A percentile compares a stretch with the other conserved stretches of the same genome.
Conservation (phyloP, 2,329 filamentous ascomycete genomes). For the Helminthosporium solani region DNA sequence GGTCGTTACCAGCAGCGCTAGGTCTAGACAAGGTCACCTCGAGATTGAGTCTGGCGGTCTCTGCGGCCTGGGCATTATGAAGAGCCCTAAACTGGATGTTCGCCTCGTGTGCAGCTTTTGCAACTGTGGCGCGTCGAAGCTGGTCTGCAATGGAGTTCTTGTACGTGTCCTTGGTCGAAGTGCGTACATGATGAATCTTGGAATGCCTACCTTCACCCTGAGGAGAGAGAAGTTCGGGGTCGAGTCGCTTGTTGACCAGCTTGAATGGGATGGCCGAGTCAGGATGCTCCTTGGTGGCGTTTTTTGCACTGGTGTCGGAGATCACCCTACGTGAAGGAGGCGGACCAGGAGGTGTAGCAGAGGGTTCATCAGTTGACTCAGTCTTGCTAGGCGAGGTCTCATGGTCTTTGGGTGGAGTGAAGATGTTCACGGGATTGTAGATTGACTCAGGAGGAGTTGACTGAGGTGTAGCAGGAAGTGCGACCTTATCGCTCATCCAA, state of each 20-base stretch:
- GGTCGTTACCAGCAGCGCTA: neutral
- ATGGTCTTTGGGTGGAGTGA: neutral
- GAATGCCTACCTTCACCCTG: neutral
- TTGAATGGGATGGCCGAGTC: too few species aligned
- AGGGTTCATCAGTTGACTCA: neutral
- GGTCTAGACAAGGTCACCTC: constrained; percentile 2
- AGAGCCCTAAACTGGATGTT: constrained; percentile 7
- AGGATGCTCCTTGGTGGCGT: neutral
- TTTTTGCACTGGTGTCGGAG: too few species aligned
- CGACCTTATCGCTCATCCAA: neutral
- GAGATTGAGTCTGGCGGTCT: constrained; percentile 9
- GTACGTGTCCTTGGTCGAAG: neutral
- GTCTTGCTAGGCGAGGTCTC: neutral
- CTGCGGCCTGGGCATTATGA: constrained; percentile 11
- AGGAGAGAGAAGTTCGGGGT: neutral
- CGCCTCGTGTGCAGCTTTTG: constrained; percentile 4
- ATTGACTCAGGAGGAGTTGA: too few species aligned
- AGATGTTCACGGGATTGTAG: neutral
- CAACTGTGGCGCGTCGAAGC: neutral
- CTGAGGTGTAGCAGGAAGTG: neutral
- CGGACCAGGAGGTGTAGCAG: neutral
- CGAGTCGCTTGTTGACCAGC: constrained; percentile 1
- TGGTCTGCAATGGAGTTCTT: constrained; percentile 1
- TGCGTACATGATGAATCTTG: neutral
- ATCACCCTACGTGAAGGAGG: neutral